phyloP scores from a whole-genome alignment of 306 rosid species.

The Argentina anserina region DNA sequence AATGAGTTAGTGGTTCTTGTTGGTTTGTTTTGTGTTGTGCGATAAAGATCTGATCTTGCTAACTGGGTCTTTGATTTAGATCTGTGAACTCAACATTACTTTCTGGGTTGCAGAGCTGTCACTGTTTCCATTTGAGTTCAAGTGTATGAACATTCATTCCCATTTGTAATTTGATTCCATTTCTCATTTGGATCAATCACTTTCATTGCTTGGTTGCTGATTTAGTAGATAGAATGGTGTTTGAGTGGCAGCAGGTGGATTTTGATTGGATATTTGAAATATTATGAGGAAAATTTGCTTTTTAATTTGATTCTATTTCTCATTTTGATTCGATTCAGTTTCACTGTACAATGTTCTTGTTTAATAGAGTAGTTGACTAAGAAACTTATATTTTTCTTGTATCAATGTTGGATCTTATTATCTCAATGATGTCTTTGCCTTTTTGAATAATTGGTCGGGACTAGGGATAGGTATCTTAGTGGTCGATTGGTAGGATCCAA shows the following conservation, averaged over 20 bases:
- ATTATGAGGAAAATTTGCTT: slow-evolving; percentile 25
- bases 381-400: slow-evolving; percentile 4
- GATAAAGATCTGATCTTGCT: neutral
- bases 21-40: neutral
- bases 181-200: slow-evolving; percentile 26
- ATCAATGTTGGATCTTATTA: neutral
- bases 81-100: slow-evolving; percentile 11
- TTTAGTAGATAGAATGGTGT: slow-evolving; percentile 19
- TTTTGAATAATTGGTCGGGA: neutral
- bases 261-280: slow-evolving; percentile 20
- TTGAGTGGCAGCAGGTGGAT: slow-evolving; percentile 7
- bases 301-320: no score
- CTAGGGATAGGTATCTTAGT: slow-evolving; percentile 3
- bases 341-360: slow-evolving; percentile 7
- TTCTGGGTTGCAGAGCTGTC: slow-evolving; percentile 1
- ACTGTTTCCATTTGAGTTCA: neutral
- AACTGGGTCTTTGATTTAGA: slow-evolving; percentile 17
- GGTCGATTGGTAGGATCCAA: neutral
- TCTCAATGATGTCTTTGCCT: neutral
- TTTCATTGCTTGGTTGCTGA: slow-evolving; percentile 35
- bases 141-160: neutral
- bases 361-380: neutral
- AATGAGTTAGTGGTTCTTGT: neutral
- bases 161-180: neutral
- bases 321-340: neutral